Evolutionary conservation across 2,329 filamentous ascomycete genomes (phyloP), one percentile per base, ranked within the genome.

Genomic region (Graphiopsis chlorocephala): DNA sequence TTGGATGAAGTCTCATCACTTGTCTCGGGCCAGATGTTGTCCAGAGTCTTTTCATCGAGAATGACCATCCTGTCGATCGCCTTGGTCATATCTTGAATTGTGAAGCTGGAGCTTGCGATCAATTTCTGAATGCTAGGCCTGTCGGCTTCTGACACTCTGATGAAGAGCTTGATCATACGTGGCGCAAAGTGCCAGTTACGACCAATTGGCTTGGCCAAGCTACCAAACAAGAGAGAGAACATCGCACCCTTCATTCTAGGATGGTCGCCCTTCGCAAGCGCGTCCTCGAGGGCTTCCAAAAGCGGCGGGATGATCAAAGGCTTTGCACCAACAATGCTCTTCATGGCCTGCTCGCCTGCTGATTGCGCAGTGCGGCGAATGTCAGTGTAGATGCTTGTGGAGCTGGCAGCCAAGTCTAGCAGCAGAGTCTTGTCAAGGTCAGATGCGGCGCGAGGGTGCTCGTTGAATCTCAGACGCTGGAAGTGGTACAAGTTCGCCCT

Each of bases 131-230:
- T 94, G 0, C 94, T 97, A 4, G 92, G 88, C 76, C 97, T 97
- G 78, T 99, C 95, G 17, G 96, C 93, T 38, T 89, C 89, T 20
- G 91, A 93, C 2, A 95, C 92, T 72, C 91, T 87, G 68, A 99
- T 95, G 78, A 96, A 99, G 10, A 95, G 83, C 61, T 89, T 88
- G 80, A 99, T 91, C 57, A 97, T 81, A n/a, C 90, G 86, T 1
- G 96, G 95, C 0, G 95, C 92, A 77, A 93, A 97, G 45, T 93
- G 90, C 96, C 96, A 99, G 76, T 99, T 93, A 63, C 91, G 89
- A 55, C 92, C 87, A 53, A 96, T 86, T 0, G 94, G 96, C 79
- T 93, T 96, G 6, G 93, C 85, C 38, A 99, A 81, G 66, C 91
- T 96, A 12, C 94, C 93, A 72, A 94, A 96, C 20, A 98, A 81